Percentiles rank a stretch among this genome's conserved stretches.
Conservation (phyloP, 768 basidiomycete genomes). For the Termitomyces sp. region DNA sequence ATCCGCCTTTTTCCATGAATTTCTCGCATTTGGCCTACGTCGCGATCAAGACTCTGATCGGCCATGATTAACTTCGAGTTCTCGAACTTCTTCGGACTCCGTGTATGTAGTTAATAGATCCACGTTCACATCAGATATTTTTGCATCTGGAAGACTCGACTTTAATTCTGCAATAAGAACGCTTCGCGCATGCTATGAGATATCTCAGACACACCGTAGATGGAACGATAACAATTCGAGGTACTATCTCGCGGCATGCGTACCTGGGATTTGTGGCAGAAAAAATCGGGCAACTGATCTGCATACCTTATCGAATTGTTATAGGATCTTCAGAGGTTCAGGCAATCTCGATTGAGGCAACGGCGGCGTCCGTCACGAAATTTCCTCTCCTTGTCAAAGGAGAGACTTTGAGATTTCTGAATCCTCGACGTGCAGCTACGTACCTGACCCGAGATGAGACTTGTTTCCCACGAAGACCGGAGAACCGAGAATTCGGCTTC, state of each 20-base stretch:
- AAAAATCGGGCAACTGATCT: neutral
- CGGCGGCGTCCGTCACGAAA: neutral
- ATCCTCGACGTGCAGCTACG: neutral
- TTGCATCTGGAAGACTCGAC: neutral
- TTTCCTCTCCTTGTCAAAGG: neutral
- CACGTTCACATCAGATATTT: neutral
- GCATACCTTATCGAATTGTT: neutral
- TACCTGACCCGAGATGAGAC: neutral
- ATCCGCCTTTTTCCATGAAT: constrained; percentile 1
- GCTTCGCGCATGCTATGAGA: neutral
- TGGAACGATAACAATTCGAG: neutral
- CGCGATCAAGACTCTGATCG: constrained; percentile 5
- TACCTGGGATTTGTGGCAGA: neutral
- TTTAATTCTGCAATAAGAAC: neutral
- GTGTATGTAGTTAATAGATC: neutral
- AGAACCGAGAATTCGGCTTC: neutral
- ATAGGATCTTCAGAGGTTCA: neutral
- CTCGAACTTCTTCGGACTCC: neutral
- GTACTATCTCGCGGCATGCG: neutral
- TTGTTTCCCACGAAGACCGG: neutral
- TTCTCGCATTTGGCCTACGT: neutral
- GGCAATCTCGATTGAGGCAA: neutral
- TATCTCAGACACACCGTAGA: neutral
- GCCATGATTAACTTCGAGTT: constrained; percentile 1
- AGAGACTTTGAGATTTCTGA: neutral